Evolutionary conservation across 306 rosid genomes (phyloP), one percentile per base, ranked within the genome.

Genomic region (Cucurbita moschata): DNA sequence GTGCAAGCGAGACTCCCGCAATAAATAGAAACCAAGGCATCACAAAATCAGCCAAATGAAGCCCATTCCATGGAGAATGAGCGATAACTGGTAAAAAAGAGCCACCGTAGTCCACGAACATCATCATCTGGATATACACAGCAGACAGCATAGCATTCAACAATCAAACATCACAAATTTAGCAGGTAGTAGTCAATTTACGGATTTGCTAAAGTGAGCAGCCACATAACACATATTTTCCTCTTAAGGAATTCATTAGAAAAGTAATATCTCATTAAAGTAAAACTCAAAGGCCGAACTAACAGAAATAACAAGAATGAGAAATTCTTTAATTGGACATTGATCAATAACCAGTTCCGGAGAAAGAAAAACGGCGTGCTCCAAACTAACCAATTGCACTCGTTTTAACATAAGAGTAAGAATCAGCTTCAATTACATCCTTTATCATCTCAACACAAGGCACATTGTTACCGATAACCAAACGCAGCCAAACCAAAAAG

Each of bases 1-100:
- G 91, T 0, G 97, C 87, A 49, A 86, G 89, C 30, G 98, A 88
- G 56, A 88, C 77, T 69, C 97, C 98, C 58, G 87, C 92, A n/a
- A 89, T 75, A 55, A 90, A 93, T 10, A 93, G 92, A 47, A 93
- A 93, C 73, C 86, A 90, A 1, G 98, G 98, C 96, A 93, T 86
- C 39, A 93, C 93, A 59, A 88, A 54, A 84, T 93, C 98, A 1
- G 98, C 98, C 78, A 93, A 81, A 64, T 68, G 98, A 74, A 88
- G 51, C 14, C 97, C 97, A 72, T 87, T 87, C 98, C 97, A 93
- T 0, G 93, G 90, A 9, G 87, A 83, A 82, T 93, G 98, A 52
- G 90, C 57, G 11, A 93, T 88, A 66, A 80, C 30, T n/a, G 98
- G 96, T 65, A 86, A 76, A 74, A 88, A 35, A 16, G 93, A 79